Base-by-base conservation (phyloP, 2,329 filamentous ascomycete species). In the Tolypocladium tundrense region DNA sequence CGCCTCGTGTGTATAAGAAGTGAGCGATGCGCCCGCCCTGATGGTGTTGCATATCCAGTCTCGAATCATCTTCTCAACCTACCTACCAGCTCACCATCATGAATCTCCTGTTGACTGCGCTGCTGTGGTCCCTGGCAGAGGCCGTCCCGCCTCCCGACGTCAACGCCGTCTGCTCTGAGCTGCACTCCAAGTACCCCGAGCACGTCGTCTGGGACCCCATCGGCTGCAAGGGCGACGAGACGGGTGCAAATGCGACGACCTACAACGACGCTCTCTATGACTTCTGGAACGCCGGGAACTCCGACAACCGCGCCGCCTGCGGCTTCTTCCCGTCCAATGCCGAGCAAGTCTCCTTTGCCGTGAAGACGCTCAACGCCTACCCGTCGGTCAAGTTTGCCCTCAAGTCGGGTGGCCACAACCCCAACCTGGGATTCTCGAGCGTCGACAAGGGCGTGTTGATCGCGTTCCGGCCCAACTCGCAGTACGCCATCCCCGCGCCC, bases 351-450 rank as follows among this genome's bases (percentile, higher is more conserved):
- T 73, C 80, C 0, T 72, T 73, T 11, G 74, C 82, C n/a, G 73
- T 86, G 53, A 74, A 72, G 33, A 71, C 79, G 37, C 72, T 85
- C 14, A 73, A 72, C 9, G 67, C 75, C 40, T 75, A 75, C 48
- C 57, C 59, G 1, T 71, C 74, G 42, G 78, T 78, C 57, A 68
- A 66, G 3, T 85, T 85, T 61, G 81, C 82, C 8, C 68, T 82
- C 62, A 80, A 81, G 62, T 79, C 78, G 9, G 82, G 82, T 35
- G 83, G 82, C 1, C 82, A 85, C 67, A 80, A 79, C 58, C 77
- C 80, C 4, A 82, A 83, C 63, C 72, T 78, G 21, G 77, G 77
- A 60, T 78, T 77, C 43, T 75, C 81, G 2, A 84, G 76, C 61
- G 77, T 79, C 53, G 67, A 75, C 16, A 75, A 69, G 2, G 79